Base-by-base conservation (phyloP, 2,329 filamentous ascomycete genomes). In the Cercospora janseana region DNA sequence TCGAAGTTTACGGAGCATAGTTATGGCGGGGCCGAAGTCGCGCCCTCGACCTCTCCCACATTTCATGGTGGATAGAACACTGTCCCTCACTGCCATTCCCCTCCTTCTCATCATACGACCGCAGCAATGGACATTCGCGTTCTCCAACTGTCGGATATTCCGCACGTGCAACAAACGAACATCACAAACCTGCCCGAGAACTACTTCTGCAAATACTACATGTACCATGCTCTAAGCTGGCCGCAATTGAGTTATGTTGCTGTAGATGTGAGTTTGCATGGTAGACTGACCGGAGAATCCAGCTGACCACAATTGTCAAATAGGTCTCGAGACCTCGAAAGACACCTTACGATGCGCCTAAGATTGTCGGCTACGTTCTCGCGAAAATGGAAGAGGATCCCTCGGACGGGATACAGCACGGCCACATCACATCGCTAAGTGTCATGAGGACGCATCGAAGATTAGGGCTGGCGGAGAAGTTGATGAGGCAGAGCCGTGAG, bases 321-420 rank as follows among this genome's bases (percentile, higher is more conserved):
- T 40, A 77, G 74, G 85, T 91, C 51, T 87, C 86, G 15, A 82
- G 89, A 27, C 87, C 89, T 26, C 80, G 80, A 62, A 85, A 85
- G 68, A 82, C 85, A 0, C 84, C 85, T 38, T 87, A 92, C 71
- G 87, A 94, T 70, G 93, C 94, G 64, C 93, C 93, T 60, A 95
- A 96, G 73, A 95, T 98, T 54, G 93, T 98, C 18, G 93, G 93
- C 63, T 98, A 98, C 69, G 93, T 98, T n/a, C 83, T 98, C 20
- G 93, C 93, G 44, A 98, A 98, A 79, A 98, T 98, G 91, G 93
- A 98, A 72, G 93, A 98, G 76, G 93, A 97, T 71, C 92, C 93
- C 6, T 68, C 85, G 53, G 92, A 97, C 70, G 91, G 91, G 51
- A 76, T 96, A 31, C 87, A 86, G 62, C 93, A 97, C 73, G 93